Evolutionary conservation across 129 eudicot genomes (phyloP).

Genomic region (Silybum marianum): DNA sequence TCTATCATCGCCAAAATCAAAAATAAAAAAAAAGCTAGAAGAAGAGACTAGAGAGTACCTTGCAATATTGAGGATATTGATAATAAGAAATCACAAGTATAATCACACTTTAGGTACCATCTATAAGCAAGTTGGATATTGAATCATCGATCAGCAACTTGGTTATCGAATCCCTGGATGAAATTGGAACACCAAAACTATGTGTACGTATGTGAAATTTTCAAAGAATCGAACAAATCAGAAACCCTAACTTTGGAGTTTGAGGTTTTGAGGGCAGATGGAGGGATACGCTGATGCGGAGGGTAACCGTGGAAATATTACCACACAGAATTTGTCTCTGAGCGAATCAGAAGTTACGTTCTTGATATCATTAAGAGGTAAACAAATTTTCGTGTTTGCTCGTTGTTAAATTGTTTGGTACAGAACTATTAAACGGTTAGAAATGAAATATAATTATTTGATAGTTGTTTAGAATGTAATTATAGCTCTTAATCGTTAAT

Average conservation of each 20-base stretch:
- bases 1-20: not conserved
- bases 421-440: too few relatives aligned
- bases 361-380: too few relatives aligned
- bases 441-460: too few relatives aligned
- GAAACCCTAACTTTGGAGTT: not conserved
- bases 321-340: too few relatives aligned
- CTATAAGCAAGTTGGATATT: not conserved
- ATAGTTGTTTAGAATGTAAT: too few relatives aligned
- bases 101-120: not conserved
- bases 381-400: too few relatives aligned
- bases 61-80: not conserved
- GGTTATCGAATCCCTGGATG: not conserved
- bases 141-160: not conserved
- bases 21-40: too few relatives aligned
- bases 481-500: too few relatives aligned
- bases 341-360: too few relatives aligned
- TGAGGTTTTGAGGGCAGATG: not conserved
- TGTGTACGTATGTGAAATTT: not conserved
- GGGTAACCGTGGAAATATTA: too few relatives aligned
- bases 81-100: not conserved
- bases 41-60: not conserved
- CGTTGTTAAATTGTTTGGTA: too few relatives aligned
- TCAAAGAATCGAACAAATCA: not conserved
- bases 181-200: not conserved
- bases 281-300: too few relatives aligned